These are phyloP conservation scores for Diaporthe citri DNA, from an alignment of 2,329 filamentous ascomycete genomes.

Conservation along the genomic window DNA sequence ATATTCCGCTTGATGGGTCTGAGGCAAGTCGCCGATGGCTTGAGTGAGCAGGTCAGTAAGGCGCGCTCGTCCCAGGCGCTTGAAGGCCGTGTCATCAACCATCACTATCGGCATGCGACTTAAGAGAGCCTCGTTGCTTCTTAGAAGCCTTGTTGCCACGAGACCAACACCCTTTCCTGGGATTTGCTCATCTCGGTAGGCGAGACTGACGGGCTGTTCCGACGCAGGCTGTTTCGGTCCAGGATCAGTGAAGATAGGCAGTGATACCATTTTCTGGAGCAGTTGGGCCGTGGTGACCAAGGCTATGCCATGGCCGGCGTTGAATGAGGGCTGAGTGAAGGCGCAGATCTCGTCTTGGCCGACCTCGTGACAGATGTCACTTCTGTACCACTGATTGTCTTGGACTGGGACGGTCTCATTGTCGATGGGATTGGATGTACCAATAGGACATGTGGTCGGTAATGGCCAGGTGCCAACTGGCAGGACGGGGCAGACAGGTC, in stretches of 20 bases:
- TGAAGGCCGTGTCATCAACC: slow-evolving; percentile 48
- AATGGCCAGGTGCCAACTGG: not conserved
- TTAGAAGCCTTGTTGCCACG: slow-evolving; percentile 46
- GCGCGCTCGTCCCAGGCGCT: slow-evolving; percentile 40
- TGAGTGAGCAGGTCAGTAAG: slow-evolving; percentile 45
- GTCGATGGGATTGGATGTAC: not conserved
- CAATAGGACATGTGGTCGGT: slow-evolving; percentile 18
- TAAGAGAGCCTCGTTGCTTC: slow-evolving; percentile 47
- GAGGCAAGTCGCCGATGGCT: slow-evolving; percentile 46
- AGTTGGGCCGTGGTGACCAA: slow-evolving; percentile 46
- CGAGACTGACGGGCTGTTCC: not conserved
- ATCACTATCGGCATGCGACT: slow-evolving; percentile 48
- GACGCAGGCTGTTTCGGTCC: not conserved
- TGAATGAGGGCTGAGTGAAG: slow-evolving; percentile 45
- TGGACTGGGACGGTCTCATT: not conserved
- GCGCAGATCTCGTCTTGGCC: slow-evolving; percentile 44
- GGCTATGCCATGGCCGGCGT: slow-evolving; percentile 45
- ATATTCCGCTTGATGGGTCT: slow-evolving; percentile 42
- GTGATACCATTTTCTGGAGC: slow-evolving; percentile 41
- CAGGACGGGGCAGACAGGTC: not conserved
- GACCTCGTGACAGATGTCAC: slow-evolving; percentile 38
- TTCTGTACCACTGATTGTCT: slow-evolving; percentile 2
- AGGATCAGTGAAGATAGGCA: slow-evolving; percentile 26
- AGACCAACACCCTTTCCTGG: slow-evolving; percentile 50
- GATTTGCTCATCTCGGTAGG: slow-evolving; percentile 46